These are phyloP conservation scores for Colletotrichum sp. DNA, from an alignment of 2,329 filamentous ascomycete genomes.

Conservation along the genomic window DNA sequence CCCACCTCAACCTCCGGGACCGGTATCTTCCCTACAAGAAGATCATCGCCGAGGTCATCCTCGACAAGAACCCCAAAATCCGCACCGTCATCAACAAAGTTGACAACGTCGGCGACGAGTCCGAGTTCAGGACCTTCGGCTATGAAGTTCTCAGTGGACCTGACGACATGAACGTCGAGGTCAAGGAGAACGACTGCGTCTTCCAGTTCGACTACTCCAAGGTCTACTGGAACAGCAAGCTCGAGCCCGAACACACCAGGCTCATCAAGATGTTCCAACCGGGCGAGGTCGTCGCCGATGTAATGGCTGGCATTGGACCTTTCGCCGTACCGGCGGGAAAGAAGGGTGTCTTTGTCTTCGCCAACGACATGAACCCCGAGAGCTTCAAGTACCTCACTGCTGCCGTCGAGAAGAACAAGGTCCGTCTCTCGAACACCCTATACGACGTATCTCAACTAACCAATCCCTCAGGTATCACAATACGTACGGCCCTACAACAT, in stretches of 20 bases:
- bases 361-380: slow-evolving; percentile 95
- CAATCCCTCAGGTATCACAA: slow-evolving; percentile 54
- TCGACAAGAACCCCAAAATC: slow-evolving; percentile 86
- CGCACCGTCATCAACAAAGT: slow-evolving; percentile 96
- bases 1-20: slow-evolving; percentile 88
- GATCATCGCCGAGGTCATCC: slow-evolving; percentile 82
- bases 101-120: slow-evolving; percentile 84
- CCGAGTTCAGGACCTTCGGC: slow-evolving; percentile 87
- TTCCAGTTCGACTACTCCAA: slow-evolving; percentile 95
- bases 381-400: slow-evolving; percentile 76
- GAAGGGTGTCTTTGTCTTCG: slow-evolving; percentile 91
- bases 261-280: slow-evolving; percentile 77
- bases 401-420: slow-evolving; percentile 81
- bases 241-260: slow-evolving; percentile 87
- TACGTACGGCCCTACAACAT: slow-evolving; percentile 82
- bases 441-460: slow-evolving; percentile 9
- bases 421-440: slow-evolving; percentile 34
- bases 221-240: slow-evolving; percentile 96
- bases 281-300: slow-evolving; percentile 90
- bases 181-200: slow-evolving; percentile 82
- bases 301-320: slow-evolving; percentile 96
- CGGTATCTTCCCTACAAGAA: slow-evolving; percentile 85
- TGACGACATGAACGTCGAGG: slow-evolving; percentile 82
- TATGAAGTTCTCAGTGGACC: slow-evolving; percentile 89
- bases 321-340: slow-evolving; percentile 93